Base-by-base conservation (phyloP, 2,329 filamentous ascomycete species). In the Colletotrichum sp. region DNA sequence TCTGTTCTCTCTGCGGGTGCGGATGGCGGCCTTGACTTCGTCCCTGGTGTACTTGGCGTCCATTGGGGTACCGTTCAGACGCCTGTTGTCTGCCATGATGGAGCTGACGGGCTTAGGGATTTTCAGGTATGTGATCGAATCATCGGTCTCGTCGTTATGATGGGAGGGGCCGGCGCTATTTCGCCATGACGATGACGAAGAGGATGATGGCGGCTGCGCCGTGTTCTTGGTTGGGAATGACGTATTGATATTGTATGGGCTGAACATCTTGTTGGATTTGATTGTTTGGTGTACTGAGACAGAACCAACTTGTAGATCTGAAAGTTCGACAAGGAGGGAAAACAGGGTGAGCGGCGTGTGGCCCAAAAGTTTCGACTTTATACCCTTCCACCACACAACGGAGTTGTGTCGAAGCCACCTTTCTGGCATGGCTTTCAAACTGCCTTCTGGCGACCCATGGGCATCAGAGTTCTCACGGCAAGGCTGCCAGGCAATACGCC, bases 111-210 rank as follows among this genome's bases (percentile, higher is more conserved):
- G 6, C n/a, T 52, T 52, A 7, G 44, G n/a, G 1, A 8, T 22
- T 10, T 52, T 6, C 3, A 22, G 8, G 44, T 13, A 7, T 52
- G 44, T 52, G n/a, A 10, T 52, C 44, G 44, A 13, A 22, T 52
- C n/a, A 10, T 4, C 12, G 6, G 44, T 8, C n/a, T 24, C 44
- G n/a, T 22, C 0, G 44, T 0, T 52, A 52, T 4, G 44, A 2
- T 52, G 12, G 44, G n/a, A 22, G n/a, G n/a, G n/a, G 10, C 0
- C 12, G 44, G 44, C 44, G n/a, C 3, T 18, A 9, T 48, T 24
- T 6, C n/a, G 16, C 44, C 10, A 24, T 12, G 44, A 52, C 44
- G n/a, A 52, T 3, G n/a, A 24, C 4, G 44, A 52, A 52, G n/a
- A 22, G 44, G n/a, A 4, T 52, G 44, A 24, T 4, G n/a, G n/a